Conservation (phyloP, 2,329 filamentous ascomycete species). For the Ophiostoma populinum region DNA sequence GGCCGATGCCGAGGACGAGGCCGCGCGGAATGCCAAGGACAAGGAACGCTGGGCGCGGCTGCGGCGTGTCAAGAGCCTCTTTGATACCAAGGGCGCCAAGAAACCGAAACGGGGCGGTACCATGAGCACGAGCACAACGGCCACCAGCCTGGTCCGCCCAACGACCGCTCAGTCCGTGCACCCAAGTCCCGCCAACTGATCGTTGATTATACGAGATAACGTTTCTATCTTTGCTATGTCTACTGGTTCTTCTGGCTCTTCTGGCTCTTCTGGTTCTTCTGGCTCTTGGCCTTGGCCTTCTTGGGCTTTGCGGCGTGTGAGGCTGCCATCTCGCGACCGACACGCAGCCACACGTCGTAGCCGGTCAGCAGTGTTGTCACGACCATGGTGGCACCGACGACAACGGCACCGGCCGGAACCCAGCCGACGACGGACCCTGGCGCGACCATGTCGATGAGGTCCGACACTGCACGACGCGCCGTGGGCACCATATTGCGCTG, state of each 20-base stretch:
- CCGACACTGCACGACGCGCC: constrained; percentile 31
- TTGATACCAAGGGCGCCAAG: constrained; percentile 45
- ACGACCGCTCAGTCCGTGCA: too few species aligned
- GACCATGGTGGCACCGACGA: constrained; percentile 41
- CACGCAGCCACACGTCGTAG: constrained; percentile 39
- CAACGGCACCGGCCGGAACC: constrained; percentile 31
- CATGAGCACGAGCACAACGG: too few species aligned
- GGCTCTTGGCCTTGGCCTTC: background rate
- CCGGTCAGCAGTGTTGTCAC: constrained; percentile 44
- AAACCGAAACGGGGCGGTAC: constrained; percentile 22
- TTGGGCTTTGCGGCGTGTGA: background rate
- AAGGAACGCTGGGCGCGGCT: constrained; percentile 59
- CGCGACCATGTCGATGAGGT: constrained; percentile 43
- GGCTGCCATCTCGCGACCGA: constrained; percentile 2
- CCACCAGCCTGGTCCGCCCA: constrained; percentile 7
- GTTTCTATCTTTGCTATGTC: too few species aligned
- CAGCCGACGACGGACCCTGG: constrained; percentile 44
- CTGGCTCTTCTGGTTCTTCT: too few species aligned
- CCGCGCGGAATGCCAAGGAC: constrained; percentile 38
- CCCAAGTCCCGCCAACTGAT: too few species aligned
- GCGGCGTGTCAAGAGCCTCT: constrained; percentile 52
- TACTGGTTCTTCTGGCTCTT: background rate
- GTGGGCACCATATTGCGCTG: constrained; percentile 18
- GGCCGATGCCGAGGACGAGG: constrained; percentile 21
- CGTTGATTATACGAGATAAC: too few species aligned